Conservation (phyloP, 2,329 filamentous ascomycete species). For the Paramyrothecium sp. region DNA sequence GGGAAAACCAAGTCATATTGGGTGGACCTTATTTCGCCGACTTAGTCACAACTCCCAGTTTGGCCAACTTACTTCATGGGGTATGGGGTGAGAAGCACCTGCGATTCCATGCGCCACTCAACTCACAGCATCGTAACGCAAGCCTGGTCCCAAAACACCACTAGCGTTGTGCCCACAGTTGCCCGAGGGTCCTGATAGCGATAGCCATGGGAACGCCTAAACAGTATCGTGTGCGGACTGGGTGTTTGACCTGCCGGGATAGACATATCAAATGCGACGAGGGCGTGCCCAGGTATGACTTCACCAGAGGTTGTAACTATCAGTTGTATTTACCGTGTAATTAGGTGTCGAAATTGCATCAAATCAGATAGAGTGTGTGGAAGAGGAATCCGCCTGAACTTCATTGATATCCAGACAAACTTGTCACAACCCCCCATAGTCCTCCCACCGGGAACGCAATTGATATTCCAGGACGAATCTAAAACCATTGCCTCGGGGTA, state of each 20-base stretch:
- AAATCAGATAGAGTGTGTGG: background rate
- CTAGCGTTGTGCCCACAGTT: too few relatives aligned
- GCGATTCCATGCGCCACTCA: too few relatives aligned
- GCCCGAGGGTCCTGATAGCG: too few relatives aligned
- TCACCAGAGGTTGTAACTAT: background rate
- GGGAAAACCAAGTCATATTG: too few relatives aligned
- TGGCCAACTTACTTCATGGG: too few relatives aligned
- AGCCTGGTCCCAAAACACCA: too few relatives aligned
- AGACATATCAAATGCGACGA: slow-evolving; percentile 1
- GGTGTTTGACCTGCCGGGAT: slow-evolving; percentile 1
- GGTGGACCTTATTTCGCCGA: too few relatives aligned
- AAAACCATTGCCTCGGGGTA: background rate
- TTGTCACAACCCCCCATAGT: background rate
- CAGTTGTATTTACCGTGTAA: background rate
- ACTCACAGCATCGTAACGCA: too few relatives aligned
- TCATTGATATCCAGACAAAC: background rate
- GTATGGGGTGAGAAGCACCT: too few relatives aligned
- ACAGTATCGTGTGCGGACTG: background rate
- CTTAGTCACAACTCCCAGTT: too few relatives aligned
- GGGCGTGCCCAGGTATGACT: background rate
- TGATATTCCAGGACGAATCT: background rate
- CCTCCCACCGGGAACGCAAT: background rate
- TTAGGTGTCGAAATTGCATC: background rate
- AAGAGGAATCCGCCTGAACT: background rate
- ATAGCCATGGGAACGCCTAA: background rate